Evolutionary conservation across 805 yeast species (phyloP), one percentile per base, ranked within the genome.

Genomic region (Barnettozyma wickerhamii): DNA sequence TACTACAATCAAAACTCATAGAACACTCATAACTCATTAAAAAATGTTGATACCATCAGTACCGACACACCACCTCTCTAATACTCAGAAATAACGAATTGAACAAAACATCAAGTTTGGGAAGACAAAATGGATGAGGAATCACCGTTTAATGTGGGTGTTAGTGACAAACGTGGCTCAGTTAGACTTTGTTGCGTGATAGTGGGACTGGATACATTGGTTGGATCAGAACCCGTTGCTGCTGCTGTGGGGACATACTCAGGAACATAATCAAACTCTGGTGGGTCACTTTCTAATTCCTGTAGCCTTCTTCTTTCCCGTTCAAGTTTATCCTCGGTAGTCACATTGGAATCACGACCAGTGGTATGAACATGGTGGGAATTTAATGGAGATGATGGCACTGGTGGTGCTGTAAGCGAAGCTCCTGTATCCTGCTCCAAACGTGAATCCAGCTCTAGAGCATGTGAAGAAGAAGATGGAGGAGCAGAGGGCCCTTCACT

Each of bases 231-330:
- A 17, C 21, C 15, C 5, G 17, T 15, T 14, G 30, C 10, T 3
- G 17, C n/a, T 14, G 3, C 4, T n/a, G 10, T 28, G 13, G 50
- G 41, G 35, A 19, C 36, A 19, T 56, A 56, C 39, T 52, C 52
- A 1, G 60, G 60, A 19, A 56, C 56, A 26, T 52, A 53, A 40
- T 56, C 59, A 33, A 55, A 55, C 38, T 53, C 51, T 1, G 70
- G 68, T 7, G 76, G 75, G 15, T 63, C 71, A 38, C 71, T 66
- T 41, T 69, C 73, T 40, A 66, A 31, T n/a, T 48, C 55, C 40
- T 60, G 52, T 29, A 71, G 47, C 41, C 72, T 56, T 38, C 45
- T 37, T 39, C 62, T 59, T 47, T 69, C 74, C 24, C 63, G 36
- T 42, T 71, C 76, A 13, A 55, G 59, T 49, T 71, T 71, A 50